Base-by-base conservation (phyloP, 345 rosid genomes). In the Diplotaxis tenuifolia region DNA sequence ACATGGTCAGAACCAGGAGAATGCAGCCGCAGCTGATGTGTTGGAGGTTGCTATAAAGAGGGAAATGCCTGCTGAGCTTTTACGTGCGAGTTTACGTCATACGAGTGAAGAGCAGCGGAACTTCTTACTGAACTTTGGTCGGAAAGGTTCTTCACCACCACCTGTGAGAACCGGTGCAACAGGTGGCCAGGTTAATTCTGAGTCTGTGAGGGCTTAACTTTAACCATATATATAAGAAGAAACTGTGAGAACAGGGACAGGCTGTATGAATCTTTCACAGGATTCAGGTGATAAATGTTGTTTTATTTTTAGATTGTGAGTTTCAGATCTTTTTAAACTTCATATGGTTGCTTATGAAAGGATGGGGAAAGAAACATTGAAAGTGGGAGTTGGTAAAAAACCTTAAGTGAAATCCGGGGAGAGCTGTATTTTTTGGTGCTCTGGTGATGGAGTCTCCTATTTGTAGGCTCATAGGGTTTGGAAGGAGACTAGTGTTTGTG, bases 61-160 rank as follows among this genome's bases (percentile, higher is more conserved):
- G 32, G 99, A 96, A 81, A 90, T 96, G 97, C 99, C 99, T 36
- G 89, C 89, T 68, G 99, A 96, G 75, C 96, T 96, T 53, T 74
- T 96, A 68, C 94, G 96, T 18, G 96, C 97, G 9, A 89, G 98
- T 72, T 92, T 96, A 29, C 94, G 91, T 62, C 99, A 92, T 81
- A 90, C 99, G 0, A 91, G 83, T 52, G 96, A 90, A 55, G 73
- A 71, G 69, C 98, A 96, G 82, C 71, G 88, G 79, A 90, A 86
- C 68, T 87, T 83, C 25, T 82, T 96, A 74, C 81, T 87, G 6
- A 86, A 80, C 73, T 88, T 92, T 69, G 90, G 94, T 58, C 95
- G 84, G 67, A 90, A 82, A 45, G 83, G 88, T 14, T n/a, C 50
- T 42, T 42, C 50, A 0, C 78, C 78, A 69, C 76, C 64, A 15